Percentiles rank a stretch among this genome's conserved stretches.
Conservation (phyloP, 176 grass and related monocot species). For the Zea luxurians region DNA sequence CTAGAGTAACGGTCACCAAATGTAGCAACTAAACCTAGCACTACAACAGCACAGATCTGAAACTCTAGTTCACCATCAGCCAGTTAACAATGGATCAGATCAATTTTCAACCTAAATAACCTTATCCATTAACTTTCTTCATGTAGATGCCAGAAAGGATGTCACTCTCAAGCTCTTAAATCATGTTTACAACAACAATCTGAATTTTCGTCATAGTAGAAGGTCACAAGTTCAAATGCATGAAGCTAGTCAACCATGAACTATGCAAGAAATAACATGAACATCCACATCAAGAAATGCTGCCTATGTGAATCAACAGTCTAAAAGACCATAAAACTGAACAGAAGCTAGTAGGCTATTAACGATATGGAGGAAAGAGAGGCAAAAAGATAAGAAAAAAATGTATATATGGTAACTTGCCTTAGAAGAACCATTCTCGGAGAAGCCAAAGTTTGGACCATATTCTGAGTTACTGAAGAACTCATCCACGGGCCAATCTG, state of each 20-base stretch:
- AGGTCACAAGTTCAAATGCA: slow-evolving; percentile 8
- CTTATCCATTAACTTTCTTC: neutral
- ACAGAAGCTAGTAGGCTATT: neutral
- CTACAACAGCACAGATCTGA: neutral
- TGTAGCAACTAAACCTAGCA: neutral
- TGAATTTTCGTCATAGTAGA: slow-evolving; percentile 11
- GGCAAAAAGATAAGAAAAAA: neutral
- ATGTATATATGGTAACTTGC: slow-evolving; percentile 35
- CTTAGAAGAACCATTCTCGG: slow-evolving; percentile 64
- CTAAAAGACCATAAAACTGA: neutral
- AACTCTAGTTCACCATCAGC: neutral
- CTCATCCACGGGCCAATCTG: slow-evolving; percentile 65
- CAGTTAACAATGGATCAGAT: neutral
- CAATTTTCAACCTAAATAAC: neutral
- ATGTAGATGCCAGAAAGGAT: slow-evolving; percentile 4
- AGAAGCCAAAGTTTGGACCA: slow-evolving; percentile 52
- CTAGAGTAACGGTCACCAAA: slow-evolving; percentile 1
- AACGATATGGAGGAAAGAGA: neutral
- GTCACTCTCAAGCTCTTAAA: slow-evolving; percentile 17
- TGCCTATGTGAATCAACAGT: neutral
- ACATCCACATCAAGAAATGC: neutral
- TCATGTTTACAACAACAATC: slow-evolving; percentile 5
- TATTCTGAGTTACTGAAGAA: slow-evolving; percentile 59
- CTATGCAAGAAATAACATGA: neutral
- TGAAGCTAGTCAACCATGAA: slow-evolving; percentile 10